Conservation (phyloP, 1,284 basidiomycete genomes). For the Microbotryum silenes-acaulis region DNA sequence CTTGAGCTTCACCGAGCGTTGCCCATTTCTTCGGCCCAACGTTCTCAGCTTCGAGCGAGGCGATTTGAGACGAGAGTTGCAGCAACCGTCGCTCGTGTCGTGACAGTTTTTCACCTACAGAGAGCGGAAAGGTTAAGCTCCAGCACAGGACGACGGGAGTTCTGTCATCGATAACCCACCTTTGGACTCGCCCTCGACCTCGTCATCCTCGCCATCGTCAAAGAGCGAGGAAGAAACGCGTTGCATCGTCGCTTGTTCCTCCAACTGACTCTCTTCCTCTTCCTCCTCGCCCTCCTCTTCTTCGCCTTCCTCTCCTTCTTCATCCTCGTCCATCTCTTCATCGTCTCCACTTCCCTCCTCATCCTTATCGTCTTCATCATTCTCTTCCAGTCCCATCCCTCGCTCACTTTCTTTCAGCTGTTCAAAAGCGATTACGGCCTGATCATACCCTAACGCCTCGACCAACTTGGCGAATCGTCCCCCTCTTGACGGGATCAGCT, state of each 20-base stretch:
- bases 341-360: conserved; percentile 28
- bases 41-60: conserved; percentile 49
- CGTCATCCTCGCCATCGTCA: conserved; percentile 48
- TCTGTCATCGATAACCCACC: not conserved
- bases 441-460: conserved; percentile 14
- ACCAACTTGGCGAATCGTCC: conserved; percentile 22
- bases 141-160: not conserved
- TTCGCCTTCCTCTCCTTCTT: conserved; percentile 32
- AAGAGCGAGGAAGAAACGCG: conserved; percentile 50
- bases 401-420: conserved; percentile 43
- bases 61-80: conserved; percentile 48
- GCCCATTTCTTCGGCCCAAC: conserved; percentile 72
- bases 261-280: conserved; percentile 32
- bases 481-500: conserved; percentile 44
- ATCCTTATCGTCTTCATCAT: conserved; percentile 28
- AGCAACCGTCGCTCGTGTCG: conserved; percentile 48
- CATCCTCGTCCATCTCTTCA: conserved; percentile 42
- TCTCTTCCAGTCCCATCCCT: conserved; percentile 38
- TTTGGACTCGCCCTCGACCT: conserved; percentile 23
- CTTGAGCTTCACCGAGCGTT: conserved; percentile 80
- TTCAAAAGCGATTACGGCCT: conserved; percentile 13
- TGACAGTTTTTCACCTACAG: conserved; percentile 41
- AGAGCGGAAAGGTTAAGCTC: not conserved
- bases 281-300: conserved; percentile 33
- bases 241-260: conserved; percentile 43